Percentiles rank a stretch among this genome's conserved stretches.
Conservation (phyloP, 2,329 filamentous ascomycete species). For the Beauveria sp. region DNA sequence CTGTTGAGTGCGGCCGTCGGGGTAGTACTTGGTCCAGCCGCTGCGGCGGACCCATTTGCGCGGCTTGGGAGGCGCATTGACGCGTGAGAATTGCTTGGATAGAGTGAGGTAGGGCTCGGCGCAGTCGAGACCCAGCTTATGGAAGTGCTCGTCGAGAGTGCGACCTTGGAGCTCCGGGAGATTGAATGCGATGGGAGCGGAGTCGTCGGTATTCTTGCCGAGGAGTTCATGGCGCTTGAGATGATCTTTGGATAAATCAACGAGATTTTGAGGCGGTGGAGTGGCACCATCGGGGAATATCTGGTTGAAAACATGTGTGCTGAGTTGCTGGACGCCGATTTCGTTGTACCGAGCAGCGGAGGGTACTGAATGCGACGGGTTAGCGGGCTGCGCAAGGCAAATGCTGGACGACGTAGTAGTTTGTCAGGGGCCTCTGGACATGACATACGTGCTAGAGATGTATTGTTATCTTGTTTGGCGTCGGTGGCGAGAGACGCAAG, state of each 20-base stretch:
- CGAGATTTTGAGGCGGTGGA: constrained; percentile 60
- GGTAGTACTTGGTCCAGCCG: constrained; percentile 91
- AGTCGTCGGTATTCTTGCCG: constrained; percentile 79
- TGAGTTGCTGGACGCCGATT: constrained; percentile 91
- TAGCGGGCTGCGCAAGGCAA: constrained; percentile 6
- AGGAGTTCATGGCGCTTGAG: constrained; percentile 76
- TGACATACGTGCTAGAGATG: constrained; percentile 34
- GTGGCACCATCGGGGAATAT: constrained; percentile 59
- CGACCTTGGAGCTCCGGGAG: constrained; percentile 71
- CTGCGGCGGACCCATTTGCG: constrained; percentile 69
- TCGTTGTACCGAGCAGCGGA: constrained; percentile 73
- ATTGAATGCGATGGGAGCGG: constrained; percentile 74
- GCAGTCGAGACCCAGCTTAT: constrained; percentile 76
- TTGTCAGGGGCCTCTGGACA: neutral
- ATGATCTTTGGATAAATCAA: constrained; percentile 75
- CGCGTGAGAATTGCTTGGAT: constrained; percentile 66
- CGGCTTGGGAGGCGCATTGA: constrained; percentile 51
- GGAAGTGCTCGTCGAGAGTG: constrained; percentile 89
- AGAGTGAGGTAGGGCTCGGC: constrained; percentile 74
- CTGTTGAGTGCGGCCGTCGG: constrained; percentile 61
- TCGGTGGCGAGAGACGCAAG: constrained; percentile 27
- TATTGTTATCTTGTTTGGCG: constrained; percentile 11
- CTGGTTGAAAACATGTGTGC: constrained; percentile 72
- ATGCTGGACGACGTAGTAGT: too few relatives aligned
- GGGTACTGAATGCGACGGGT: constrained; percentile 27